Evolutionary conservation across 2,329 filamentous ascomycete species (phyloP).

Genomic region (Ceratocystis eucalypticola): DNA sequence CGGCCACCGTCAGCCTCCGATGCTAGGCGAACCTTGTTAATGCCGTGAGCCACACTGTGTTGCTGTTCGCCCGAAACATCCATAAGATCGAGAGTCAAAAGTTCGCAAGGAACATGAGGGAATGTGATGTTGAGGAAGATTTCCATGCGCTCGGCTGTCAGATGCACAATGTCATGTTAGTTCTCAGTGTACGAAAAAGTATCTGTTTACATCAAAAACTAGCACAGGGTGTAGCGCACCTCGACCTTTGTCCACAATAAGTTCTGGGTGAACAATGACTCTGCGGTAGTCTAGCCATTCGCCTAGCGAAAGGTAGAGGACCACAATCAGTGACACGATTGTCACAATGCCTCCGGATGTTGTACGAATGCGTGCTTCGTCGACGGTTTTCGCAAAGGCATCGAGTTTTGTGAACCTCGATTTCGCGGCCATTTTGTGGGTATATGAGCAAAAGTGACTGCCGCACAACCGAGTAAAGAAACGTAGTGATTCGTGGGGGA

Average conservation of each 20-base stretch:
- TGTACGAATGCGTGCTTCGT: constrained; percentile 91
- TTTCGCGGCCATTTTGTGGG: constrained; percentile 60
- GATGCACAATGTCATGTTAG: constrained; percentile 21
- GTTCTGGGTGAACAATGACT: constrained; percentile 74
- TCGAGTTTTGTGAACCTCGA: constrained; percentile 93
- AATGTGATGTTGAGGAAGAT: constrained; percentile 97
- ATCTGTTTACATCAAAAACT: background rate
- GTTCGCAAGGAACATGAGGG: constrained; percentile 82
- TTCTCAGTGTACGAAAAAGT: background rate
- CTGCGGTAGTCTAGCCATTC: constrained; percentile 92
- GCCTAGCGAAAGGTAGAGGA: constrained; percentile 79
- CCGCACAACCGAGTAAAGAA: background rate
- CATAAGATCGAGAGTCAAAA: constrained; percentile 96
- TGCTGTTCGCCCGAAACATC: constrained; percentile 96
- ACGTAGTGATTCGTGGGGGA: background rate
- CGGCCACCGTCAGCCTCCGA: constrained; percentile 59
- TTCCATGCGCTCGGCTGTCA: constrained; percentile 86
- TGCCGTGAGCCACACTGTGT: constrained; percentile 80
- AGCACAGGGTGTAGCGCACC: constrained; percentile 37
- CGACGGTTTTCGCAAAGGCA: constrained; percentile 97
- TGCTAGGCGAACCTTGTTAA: constrained; percentile 76
- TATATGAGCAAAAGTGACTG: background rate
- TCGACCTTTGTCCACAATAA: constrained; percentile 93
- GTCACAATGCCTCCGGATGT: constrained; percentile 93
- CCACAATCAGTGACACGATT: constrained; percentile 74